phyloP scores from a whole-genome alignment of 2,329 filamentous ascomycete genomes.

The Aspergillus aculeatinus region DNA sequence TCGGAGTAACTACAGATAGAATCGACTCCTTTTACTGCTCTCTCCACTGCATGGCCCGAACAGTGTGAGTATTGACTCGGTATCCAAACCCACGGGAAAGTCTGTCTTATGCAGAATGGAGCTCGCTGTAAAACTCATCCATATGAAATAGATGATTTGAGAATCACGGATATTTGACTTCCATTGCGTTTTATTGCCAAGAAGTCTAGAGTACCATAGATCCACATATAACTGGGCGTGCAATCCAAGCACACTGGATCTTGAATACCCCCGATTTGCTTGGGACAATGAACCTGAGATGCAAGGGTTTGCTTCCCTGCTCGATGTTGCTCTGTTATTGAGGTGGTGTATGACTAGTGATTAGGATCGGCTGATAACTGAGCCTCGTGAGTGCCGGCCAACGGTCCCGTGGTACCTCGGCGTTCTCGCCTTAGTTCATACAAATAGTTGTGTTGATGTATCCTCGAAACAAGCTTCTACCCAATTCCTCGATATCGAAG shows the following conservation, averaged over 20 bases:
- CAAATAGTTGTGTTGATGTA: background rate
- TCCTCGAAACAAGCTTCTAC: background rate
- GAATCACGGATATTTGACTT: background rate
- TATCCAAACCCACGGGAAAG: background rate
- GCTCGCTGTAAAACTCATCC: background rate
- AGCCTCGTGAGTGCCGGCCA: background rate
- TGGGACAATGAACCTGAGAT: background rate
- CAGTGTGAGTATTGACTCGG: background rate
- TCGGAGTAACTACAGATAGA: conserved; percentile 27
- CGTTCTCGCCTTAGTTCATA: background rate
- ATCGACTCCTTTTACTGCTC: background rate
- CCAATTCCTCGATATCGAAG: background rate
- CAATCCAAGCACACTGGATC: background rate
- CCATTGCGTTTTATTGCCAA: background rate
- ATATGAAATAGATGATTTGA: background rate
- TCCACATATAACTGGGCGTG: background rate
- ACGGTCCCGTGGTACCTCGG: background rate
- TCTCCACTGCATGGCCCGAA: background rate
- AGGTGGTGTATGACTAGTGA: conserved; percentile 5
- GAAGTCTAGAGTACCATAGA: background rate
- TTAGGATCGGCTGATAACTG: background rate
- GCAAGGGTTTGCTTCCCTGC: background rate
- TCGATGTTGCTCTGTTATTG: conserved; percentile 4
- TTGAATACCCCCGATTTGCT: background rate
- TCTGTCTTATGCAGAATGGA: background rate